Percentiles rank a stretch among this genome's conserved stretches.
Conservation (phyloP, 257 asterid genomes). For the Linaria vulgaris region DNA sequence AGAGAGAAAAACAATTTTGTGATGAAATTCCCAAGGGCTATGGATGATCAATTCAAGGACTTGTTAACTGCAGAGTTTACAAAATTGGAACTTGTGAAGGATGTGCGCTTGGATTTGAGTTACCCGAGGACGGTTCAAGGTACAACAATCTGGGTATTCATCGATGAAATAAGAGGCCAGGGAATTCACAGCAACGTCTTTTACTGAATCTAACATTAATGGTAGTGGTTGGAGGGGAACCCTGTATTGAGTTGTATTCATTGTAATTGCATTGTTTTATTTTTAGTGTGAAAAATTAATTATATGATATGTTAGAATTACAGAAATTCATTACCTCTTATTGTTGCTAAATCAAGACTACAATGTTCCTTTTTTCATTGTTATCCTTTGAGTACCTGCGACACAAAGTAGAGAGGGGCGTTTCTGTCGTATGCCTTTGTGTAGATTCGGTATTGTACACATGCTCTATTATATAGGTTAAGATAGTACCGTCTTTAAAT, state of each 20-base stretch:
- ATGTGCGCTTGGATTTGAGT: slow-evolving; percentile 79
- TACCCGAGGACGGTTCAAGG: slow-evolving; percentile 68
- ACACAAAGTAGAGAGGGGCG: too few species aligned
- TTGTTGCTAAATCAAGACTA: too few species aligned
- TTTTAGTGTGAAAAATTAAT: too few species aligned
- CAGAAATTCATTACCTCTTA: too few species aligned
- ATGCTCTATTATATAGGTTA: too few species aligned
- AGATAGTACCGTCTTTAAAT: too few species aligned
- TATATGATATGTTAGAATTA: too few species aligned
- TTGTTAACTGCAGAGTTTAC: slow-evolving; percentile 56
- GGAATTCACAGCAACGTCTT: slow-evolving; percentile 92
- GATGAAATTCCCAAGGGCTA: slow-evolving; percentile 67
- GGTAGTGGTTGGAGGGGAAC: slow-evolving; percentile 59
- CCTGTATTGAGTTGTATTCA: slow-evolving; percentile 70
- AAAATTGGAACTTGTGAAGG: slow-evolving; percentile 79
- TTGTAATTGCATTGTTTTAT: background rate
- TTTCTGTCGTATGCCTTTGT: too few species aligned
- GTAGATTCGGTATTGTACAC: too few species aligned
- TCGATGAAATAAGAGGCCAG: slow-evolving; percentile 78
- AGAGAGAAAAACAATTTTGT: slow-evolving; percentile 82
- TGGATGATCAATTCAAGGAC: slow-evolving; percentile 53
- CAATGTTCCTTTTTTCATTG: too few species aligned
- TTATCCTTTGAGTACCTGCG: too few species aligned
- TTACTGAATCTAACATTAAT: slow-evolving; percentile 42
- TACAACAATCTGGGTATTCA: slow-evolving; percentile 57